These are phyloP conservation scores for Malassezia yamatoensis DNA, from an alignment of 1,284 basidiomycete genomes.

Conservation along the genomic window DNA sequence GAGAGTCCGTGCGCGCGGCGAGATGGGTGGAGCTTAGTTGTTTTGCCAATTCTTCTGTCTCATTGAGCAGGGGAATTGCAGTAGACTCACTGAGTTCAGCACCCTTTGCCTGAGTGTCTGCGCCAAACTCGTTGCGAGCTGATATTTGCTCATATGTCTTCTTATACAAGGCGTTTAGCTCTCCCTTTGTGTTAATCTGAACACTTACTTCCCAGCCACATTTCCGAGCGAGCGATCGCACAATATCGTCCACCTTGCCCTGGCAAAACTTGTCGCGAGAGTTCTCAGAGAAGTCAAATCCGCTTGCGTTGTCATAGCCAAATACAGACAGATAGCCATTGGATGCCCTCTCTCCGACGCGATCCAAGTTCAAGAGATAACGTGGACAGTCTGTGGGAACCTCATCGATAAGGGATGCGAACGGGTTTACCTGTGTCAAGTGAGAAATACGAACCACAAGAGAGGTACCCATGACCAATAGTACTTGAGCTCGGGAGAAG, in stretches of 20 bases:
- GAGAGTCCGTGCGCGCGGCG: constrained; percentile 1
- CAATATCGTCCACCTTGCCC: constrained; percentile 34
- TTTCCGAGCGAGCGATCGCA: constrained; percentile 22
- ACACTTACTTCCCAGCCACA: constrained; percentile 28
- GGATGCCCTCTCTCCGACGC: constrained; percentile 51
- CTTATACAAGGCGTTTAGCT: constrained; percentile 11
- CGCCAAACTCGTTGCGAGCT: not conserved
- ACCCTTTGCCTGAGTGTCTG: not conserved
- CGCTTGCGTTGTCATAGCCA: constrained; percentile 24
- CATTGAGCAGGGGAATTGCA: not conserved
- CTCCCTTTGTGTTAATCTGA: not conserved
- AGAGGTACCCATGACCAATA: constrained; percentile 86
- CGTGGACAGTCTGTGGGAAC: constrained; percentile 50
- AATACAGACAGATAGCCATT: constrained; percentile 31
- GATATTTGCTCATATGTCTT: not conserved
- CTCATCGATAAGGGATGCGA: constrained; percentile 52
- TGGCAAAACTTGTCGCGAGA: constrained; percentile 35
- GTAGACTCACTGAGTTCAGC: not conserved
- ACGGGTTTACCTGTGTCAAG: constrained; percentile 51
- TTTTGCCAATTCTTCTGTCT: not conserved
- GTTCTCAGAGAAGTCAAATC: constrained; percentile 38
- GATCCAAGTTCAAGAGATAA: constrained; percentile 54
- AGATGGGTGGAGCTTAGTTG: not conserved
- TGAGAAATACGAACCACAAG: constrained; percentile 51
- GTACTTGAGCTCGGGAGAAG: constrained; percentile 60